Conservation (phyloP, 192 early-diverging fungal species). For the Radiomyces spectabilis region DNA sequence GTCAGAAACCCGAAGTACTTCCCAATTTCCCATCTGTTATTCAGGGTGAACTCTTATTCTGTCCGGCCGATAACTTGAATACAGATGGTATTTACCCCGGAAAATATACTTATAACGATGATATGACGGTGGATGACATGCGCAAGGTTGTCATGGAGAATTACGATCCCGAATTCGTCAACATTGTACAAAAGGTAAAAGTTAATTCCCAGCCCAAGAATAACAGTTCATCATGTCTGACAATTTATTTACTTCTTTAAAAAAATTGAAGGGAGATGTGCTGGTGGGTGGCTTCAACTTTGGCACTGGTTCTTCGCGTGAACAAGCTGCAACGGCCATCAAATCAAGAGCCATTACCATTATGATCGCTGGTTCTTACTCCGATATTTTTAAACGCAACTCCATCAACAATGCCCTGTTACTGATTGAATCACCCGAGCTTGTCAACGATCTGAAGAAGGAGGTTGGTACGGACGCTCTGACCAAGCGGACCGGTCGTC, state of each 20-base stretch:
- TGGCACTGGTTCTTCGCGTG: conserved; percentile 94
- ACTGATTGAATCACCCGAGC: conserved; percentile 77
- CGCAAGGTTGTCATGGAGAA: conserved; percentile 97
- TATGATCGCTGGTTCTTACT: conserved; percentile 87
- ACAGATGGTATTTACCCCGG: conserved; percentile 99
- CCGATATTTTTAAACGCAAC: conserved; percentile 98
- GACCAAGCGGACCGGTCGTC: conserved; percentile 75
- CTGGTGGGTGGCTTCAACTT: conserved; percentile 94
- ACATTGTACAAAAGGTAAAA: conserved; percentile 47
- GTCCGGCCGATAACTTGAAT: conserved; percentile 92
- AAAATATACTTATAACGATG: conserved; percentile 97
- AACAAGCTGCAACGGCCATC: conserved; percentile 96
- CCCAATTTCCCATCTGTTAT: conserved; percentile 71
- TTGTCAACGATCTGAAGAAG: conserved; percentile 68
- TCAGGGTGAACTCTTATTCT: conserved; percentile 81
- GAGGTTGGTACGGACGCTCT: conserved; percentile 35
- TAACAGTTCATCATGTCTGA: neutral
- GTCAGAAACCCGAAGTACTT: conserved; percentile 15
- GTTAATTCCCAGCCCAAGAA: neutral
- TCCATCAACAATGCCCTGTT: conserved; percentile 97
- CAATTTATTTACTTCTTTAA: too few species aligned
- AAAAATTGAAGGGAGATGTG: conserved; percentile 81
- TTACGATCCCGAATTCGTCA: conserved; percentile 86
- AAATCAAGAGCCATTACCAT: conserved; percentile 78
- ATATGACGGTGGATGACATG: conserved; percentile 86